Percentiles rank a stretch among this genome's conserved stretches.
phyloP scores from a whole-genome alignment of 805 yeast species.

The Starmera caribaea region DNA sequence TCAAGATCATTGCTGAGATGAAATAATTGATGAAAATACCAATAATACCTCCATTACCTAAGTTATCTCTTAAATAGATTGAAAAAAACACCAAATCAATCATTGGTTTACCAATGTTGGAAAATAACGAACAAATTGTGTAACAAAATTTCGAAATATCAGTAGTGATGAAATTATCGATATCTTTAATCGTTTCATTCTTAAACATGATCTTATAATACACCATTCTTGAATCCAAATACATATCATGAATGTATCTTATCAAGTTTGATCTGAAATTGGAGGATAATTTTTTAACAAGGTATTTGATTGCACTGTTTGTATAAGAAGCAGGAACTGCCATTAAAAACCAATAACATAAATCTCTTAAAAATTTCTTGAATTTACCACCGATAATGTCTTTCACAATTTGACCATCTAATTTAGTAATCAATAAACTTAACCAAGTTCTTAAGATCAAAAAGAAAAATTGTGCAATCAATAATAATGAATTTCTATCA shows the following conservation, averaged over 20 bases:
- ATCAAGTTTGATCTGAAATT: conserved; percentile 79
- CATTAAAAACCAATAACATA: conserved; percentile 78
- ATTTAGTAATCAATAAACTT: conserved; percentile 72
- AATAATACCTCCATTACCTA: conserved; percentile 77
- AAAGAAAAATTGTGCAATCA: conserved; percentile 64
- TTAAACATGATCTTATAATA: conserved; percentile 68
- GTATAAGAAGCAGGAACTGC: conserved; percentile 93
- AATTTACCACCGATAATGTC: conserved; percentile 80
- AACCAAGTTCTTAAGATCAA: conserved; percentile 80
- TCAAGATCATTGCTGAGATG: conserved; percentile 66
- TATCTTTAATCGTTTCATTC: conserved; percentile 44
- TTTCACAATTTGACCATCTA: conserved; percentile 88
- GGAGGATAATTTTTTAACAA: conserved; percentile 67
- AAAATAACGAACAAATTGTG: conserved; percentile 72
- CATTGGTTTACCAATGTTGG: conserved; percentile 86
- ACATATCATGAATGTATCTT: conserved; percentile 84
- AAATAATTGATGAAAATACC: conserved; percentile 80
- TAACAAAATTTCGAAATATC: conserved; percentile 77
- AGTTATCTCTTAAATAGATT: conserved; percentile 70
- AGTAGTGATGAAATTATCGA: conserved; percentile 73
- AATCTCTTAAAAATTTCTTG: conserved; percentile 61
- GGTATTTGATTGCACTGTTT: conserved; percentile 77
- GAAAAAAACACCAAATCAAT: conserved; percentile 81
- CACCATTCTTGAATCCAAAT: conserved; percentile 69
- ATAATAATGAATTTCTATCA: conserved; percentile 55